phyloP scores from a whole-genome alignment of 257 asterid genomes.

The Asclepias syriaca region DNA sequence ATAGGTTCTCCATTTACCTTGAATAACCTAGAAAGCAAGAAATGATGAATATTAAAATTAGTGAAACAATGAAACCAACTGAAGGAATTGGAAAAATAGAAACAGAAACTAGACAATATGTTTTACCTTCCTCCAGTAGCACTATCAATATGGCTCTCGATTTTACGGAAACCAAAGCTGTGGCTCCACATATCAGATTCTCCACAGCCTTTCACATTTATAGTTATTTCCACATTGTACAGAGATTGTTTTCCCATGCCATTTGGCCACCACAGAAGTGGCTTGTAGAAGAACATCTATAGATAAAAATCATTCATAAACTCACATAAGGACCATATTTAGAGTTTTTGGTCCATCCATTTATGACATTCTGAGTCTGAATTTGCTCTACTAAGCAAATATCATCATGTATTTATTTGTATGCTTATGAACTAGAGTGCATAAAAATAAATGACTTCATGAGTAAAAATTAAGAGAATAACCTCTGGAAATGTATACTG shows the following conservation, averaged over 20 bases:
- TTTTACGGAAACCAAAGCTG: conserved; percentile 88
- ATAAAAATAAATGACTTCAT: not conserved
- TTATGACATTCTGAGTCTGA: too few relatives aligned
- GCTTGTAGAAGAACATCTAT: conserved; percentile 87
- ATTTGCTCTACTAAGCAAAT: not conserved
- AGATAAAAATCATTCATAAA: conserved; percentile 17
- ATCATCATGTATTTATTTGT: not conserved
- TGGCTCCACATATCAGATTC: conserved; percentile 90
- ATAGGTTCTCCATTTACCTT: conserved; percentile 86
- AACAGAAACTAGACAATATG: not conserved
- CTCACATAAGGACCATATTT: not conserved
- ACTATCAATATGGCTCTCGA: conserved; percentile 67
- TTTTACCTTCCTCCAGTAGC: conserved; percentile 91
- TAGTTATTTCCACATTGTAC: conserved; percentile 70
- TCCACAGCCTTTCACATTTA: conserved; percentile 62
- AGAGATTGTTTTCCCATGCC: conserved; percentile 95
- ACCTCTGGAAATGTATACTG: conserved; percentile 84
- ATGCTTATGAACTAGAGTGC: not conserved
- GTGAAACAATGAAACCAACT: conserved; percentile 6
- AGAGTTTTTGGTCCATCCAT: not conserved
- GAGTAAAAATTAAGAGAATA: conserved; percentile 25
- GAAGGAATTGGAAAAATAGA: not conserved
- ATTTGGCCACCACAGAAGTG: conserved; percentile 97
- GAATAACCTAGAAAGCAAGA: conserved; percentile 51
- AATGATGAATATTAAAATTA: conserved; percentile 7